phyloP scores from a whole-genome alignment of 495 filamentous ascomycete genomes.

The Penicillium lividum region DNA sequence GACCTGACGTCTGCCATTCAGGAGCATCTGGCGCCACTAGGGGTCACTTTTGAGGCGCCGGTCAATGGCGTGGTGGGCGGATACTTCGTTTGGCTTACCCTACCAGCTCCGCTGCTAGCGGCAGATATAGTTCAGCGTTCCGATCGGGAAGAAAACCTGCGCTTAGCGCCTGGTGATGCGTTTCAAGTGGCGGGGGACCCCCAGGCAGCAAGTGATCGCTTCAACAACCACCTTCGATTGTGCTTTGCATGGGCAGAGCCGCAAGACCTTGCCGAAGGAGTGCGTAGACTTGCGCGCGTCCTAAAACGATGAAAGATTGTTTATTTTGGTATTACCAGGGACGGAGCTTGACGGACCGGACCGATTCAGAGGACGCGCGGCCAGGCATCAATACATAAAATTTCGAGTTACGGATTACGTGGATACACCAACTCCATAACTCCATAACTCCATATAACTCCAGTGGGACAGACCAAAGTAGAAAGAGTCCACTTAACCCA shows the following conservation, averaged over 20 bases:
- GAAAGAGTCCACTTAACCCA: no score
- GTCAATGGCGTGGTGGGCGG: conserved; percentile 54
- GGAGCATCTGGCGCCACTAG: conserved; percentile 57
- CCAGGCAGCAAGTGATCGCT: conserved; percentile 37
- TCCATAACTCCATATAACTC: no score
- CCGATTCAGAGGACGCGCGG: conserved; percentile 19
- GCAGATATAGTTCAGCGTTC: conserved; percentile 56
- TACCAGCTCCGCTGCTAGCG: conserved; percentile 56
- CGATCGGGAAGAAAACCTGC: conserved; percentile 57
- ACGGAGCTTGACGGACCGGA: conserved; percentile 12
- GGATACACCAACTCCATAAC: background rate
- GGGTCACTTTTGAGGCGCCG: conserved; percentile 49
- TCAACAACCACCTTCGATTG: conserved; percentile 59
- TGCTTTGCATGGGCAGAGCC: conserved; percentile 78
- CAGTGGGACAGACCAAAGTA: no score
- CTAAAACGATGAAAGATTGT: conserved; percentile 13
- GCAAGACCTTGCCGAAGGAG: conserved; percentile 65
- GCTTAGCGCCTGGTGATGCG: conserved; percentile 61
- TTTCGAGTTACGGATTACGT: background rate
- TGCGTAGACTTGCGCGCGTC: conserved; percentile 57
- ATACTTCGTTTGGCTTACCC: conserved; percentile 77
- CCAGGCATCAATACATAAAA: background rate
- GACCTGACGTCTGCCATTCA: conserved; percentile 55
- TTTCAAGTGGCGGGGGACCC: conserved; percentile 68
- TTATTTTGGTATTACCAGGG: background rate